Evolutionary conservation across 108 stramenopile species (phyloP), one percentile per base, ranked within the genome.

Genomic region (Schizochytrium sp.): DNA sequence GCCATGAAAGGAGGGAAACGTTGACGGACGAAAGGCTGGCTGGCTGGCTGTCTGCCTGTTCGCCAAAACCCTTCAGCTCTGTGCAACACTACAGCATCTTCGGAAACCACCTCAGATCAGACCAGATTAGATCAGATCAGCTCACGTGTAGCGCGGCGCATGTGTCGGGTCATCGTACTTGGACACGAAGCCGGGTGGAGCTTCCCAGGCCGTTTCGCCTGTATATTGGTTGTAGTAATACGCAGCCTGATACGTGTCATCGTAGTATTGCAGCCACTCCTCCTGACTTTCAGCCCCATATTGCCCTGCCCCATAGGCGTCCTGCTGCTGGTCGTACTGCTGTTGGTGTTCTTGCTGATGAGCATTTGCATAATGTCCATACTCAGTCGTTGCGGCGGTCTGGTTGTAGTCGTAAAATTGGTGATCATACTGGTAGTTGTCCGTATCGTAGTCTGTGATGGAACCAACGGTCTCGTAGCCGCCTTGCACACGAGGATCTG

Each of bases 241-340:
- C 44, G 76, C 88, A 48, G 72, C 89, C 28, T 89, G 89, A 21
- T 69, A 87, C 23, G 47, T 60, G n/a, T 90, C 90, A 34, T 91
- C 91, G 48, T 90, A 57, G 53, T 90, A 91, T 29, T 89, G 72
- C 8, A 90, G 76, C 91, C 91, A 91, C 2, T 91, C 91, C 88
- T 90, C 90, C 5, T 72, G 87, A 34, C 63, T 23, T 18, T 69
- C 43, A 83, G 44, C 51, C 23, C 76, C 45, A 83, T n/a, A 83
- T 25, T 83, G n/a, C 51, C 23, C 28, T 19, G 16, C 18, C 23
- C 21, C 28, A 19, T 23, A 29, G 23, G 72, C 72, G 23, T 23
- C 28, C 23, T 83, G 48, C 76, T 83, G 76, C 76, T 53, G 51
- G 8, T 83, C 43, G 18, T 12, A 57, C 45, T 83, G 48, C 76